Evolutionary conservation across 495 filamentous ascomycete species (phyloP).

Genomic region (Endocarpon pusillum): DNA sequence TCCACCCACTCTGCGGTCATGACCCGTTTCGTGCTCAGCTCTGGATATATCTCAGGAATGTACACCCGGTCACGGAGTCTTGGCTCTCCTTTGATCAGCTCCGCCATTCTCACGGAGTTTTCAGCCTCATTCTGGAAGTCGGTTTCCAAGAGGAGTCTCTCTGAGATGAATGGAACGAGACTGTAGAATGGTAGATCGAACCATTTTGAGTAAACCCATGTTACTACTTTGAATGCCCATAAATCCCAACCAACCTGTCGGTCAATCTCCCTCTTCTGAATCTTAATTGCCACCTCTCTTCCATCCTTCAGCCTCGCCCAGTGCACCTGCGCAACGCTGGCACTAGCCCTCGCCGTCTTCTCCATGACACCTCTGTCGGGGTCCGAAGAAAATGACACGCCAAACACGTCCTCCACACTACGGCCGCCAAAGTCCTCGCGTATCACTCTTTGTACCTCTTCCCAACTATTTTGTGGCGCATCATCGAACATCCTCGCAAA

Average conservation of each 20-base stretch:
- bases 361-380: constrained; percentile 69
- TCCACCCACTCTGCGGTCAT: constrained; percentile 98
- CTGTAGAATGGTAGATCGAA: constrained; percentile 83
- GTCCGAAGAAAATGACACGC: constrained; percentile 57
- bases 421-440: constrained; percentile 71
- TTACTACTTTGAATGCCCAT: constrained; percentile 85
- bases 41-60: constrained; percentile 67
- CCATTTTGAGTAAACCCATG: constrained; percentile 54
- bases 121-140: constrained; percentile 83
- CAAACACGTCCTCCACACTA: constrained; percentile 74
- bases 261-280: constrained; percentile 88
- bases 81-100: constrained; percentile 59
- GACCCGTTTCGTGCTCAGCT: constrained; percentile 66
- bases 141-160: constrained; percentile 75
- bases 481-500: constrained; percentile 96
- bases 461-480: constrained; percentile 86
- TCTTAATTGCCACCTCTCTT: constrained; percentile 81
- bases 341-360: constrained; percentile 66
- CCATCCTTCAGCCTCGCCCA: constrained; percentile 77
- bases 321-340: constrained; percentile 90
- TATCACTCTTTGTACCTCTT: constrained; percentile 73
- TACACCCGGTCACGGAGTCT: constrained; percentile 66
- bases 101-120: constrained; percentile 72
- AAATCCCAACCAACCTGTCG: constrained; percentile 84
- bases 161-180: constrained; percentile 73